Base-by-base conservation (phyloP, 805 yeast genomes). In the Candida mattraensis region DNA sequence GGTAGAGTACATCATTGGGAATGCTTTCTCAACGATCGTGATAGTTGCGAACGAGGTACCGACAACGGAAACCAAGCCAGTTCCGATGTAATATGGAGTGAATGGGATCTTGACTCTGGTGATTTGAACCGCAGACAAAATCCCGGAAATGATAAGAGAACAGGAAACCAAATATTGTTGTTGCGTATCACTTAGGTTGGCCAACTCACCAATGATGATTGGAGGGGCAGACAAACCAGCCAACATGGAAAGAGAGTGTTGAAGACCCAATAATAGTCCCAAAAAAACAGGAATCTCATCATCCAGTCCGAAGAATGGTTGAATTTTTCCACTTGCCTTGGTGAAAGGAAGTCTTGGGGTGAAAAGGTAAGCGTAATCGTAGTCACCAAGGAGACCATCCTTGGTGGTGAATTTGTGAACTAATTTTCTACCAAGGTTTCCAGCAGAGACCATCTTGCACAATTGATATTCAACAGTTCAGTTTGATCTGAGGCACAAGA, bases 21-120 rank as follows among this genome's bases (percentile, higher is more conserved):
- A 64, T 2, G 88, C 83, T 24, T 78, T 80, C 11, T 75, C 54
- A 35, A 86, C 93, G 51, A 88, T 83, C 17, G 91, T 72, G 53
- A 88, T 83, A 17, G 95, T 87, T 10, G 95, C 87, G 59, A 88
- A 88, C 1, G 94, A 82, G 9, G 95, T 85, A 48, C 96, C 97
- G 14, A 87, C 94, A 24, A 88, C 95, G 8, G 94, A 84, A 30
- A 89, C 69, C 51, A 87, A 63, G 23, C 97, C 97, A 0, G 96
- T 87, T 21, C 96, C 97, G 15, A 88, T 58, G 53, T 72, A 86
- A 61, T 82, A 85, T 18, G 77, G 80, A 3, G 96, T 87, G 31
- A 71, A 73, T 12, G 71, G 79, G 38, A 88, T 75, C 51, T 80
- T 86, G 64, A 88, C 79, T 42, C 96, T 73, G 7, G 94, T 81